Percentiles rank a stretch among this genome's conserved stretches.
Conservation (phyloP, 306 rosid genomes). For the Begonia masoniana region DNA sequence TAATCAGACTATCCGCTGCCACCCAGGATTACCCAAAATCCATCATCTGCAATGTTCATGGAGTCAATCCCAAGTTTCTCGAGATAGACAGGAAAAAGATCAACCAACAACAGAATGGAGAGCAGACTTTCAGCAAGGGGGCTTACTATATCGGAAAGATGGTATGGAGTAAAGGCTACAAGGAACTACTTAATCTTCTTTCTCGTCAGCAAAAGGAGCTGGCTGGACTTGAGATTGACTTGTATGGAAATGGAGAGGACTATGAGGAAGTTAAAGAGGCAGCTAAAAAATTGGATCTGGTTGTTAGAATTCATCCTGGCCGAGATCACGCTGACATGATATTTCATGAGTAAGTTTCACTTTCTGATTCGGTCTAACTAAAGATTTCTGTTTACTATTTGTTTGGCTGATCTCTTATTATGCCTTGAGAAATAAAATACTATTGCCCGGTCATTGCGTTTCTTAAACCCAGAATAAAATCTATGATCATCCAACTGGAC, state of each 20-base stretch:
- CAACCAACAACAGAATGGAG: slow-evolving; percentile 53
- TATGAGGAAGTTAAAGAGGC: slow-evolving; percentile 55
- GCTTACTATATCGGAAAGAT: slow-evolving; percentile 94
- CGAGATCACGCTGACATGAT: slow-evolving; percentile 70
- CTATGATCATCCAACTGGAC: too few relatives aligned
- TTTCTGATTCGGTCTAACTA: too few relatives aligned
- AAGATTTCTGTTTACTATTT: too few relatives aligned
- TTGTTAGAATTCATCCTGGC: slow-evolving; percentile 67
- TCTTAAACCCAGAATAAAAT: too few relatives aligned
- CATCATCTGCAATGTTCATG: slow-evolving; percentile 81
- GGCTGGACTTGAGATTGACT: slow-evolving; percentile 64
- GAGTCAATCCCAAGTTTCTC: slow-evolving; percentile 92
- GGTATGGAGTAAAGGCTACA: slow-evolving; percentile 96
- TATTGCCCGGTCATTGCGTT: too few relatives aligned
- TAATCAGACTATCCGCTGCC: slow-evolving; percentile 88
- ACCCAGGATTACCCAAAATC: slow-evolving; percentile 81
- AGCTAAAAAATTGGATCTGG: slow-evolving; percentile 44
- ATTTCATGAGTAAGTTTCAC: slow-evolving; percentile 71
- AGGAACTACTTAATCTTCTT: slow-evolving; percentile 72
- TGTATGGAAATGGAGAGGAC: slow-evolving; percentile 92
- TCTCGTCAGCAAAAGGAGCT: slow-evolving; percentile 49
- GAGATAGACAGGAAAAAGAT: slow-evolving; percentile 63
- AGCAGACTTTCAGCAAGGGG: slow-evolving; percentile 52
- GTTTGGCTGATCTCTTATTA: too few relatives aligned
- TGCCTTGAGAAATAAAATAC: too few relatives aligned